Base-by-base conservation (phyloP, 1,284 basidiomycete genomes). In the Trichosporon faecale region DNA sequence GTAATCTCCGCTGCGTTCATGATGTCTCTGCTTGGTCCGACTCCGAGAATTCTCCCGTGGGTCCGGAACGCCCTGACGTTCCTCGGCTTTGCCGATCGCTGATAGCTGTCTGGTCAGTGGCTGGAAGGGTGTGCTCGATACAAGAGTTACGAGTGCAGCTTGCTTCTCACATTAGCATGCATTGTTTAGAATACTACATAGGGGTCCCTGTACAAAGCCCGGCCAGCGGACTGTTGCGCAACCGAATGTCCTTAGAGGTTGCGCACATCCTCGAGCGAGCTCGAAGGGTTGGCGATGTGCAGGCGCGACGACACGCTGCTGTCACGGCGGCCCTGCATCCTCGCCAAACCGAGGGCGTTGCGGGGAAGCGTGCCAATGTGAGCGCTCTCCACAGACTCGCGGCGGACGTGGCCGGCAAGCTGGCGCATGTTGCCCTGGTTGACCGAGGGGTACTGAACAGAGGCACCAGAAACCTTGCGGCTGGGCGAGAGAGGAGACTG, bases 401-500 rank as follows among this genome's bases (percentile, higher is more conserved):
- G 57, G 29, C 57, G 57, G 57, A 61, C 65, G 63, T 60, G 64
- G 68, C 65, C 65, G 18, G 68, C 65, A 55, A 69, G 68, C 46
- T 66, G 68, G 57, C 68, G 68, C 25, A 37, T 21, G 16, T n/a
- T 25, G 29, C 18, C n/a, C 57, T 61, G 57, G 27, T 23, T 31
- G 57, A 61, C 18, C 27, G 57, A 33, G 21, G 57, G 57, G 57
- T 61, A 61, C 57, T 61, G 57, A n/a, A 61, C 57, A 61, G 57
- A 61, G 16, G 29, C 66, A n/a, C 35, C 35, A 33, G 67, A 68
- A 18, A 49, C 49, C 33, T 18, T 57, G 63, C 63, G 67, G 33
- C n/a, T 21, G 23, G 46, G n/a, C 25, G 18, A 33, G 18, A 70
- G 27, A 23, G 70, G 66, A 49, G 68, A 64, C 55, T 44, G 37